Conservation (phyloP, 2,329 filamentous ascomycete genomes). For the Botrytis hyacinthi region DNA sequence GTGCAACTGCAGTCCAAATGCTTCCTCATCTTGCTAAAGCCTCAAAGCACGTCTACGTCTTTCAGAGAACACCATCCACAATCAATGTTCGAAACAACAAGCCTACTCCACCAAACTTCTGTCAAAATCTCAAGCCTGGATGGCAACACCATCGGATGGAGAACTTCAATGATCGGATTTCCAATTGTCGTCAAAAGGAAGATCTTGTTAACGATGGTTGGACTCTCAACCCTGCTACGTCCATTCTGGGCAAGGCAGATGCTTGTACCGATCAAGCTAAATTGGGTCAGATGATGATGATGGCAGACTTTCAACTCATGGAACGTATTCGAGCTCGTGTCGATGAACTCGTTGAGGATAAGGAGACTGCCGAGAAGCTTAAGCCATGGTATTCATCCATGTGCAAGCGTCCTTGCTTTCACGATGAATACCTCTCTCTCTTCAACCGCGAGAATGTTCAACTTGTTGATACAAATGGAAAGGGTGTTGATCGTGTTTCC, state of each 20-base stretch:
- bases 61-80: constrained; percentile 60
- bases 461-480: constrained; percentile 51
- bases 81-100: constrained; percentile 53
- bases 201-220: constrained; percentile 52
- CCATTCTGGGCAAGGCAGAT: constrained; percentile 39
- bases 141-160: constrained; percentile 21
- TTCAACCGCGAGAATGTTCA: constrained; percentile 47
- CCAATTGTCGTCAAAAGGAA: constrained; percentile 49
- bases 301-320: constrained; percentile 19
- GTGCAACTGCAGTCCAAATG: constrained; percentile 58
- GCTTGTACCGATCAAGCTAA: constrained; percentile 8
- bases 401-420: constrained; percentile 54
- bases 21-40: constrained; percentile 54
- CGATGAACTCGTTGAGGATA: constrained; percentile 45
- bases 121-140: constrained; percentile 24
- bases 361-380: constrained; percentile 46
- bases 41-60: constrained; percentile 51
- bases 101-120: constrained; percentile 41
- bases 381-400: constrained; percentile 53
- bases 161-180: constrained; percentile 38
- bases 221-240: constrained; percentile 42
- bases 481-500: constrained; percentile 42
- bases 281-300: constrained; percentile 15
- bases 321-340: constrained; percentile 28
- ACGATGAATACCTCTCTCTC: constrained; percentile 55